Percentiles rank a stretch among this genome's conserved stretches.
Evolutionary conservation across 176 grass and related monocot species (phyloP).

Genomic region (Avena insularis): DNA sequence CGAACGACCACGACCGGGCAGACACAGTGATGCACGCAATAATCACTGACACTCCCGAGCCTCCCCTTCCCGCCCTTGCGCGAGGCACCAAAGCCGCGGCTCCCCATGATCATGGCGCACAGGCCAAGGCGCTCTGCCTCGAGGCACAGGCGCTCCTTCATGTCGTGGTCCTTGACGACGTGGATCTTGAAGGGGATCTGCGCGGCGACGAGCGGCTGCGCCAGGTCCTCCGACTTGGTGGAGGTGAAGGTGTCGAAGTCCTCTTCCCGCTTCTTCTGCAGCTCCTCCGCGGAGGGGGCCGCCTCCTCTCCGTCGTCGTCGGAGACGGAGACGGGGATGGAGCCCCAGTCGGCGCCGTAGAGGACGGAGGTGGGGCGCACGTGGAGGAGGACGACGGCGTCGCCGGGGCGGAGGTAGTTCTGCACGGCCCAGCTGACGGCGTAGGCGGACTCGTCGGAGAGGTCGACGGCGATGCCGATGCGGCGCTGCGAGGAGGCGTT

Average conservation of each 20-base stretch:
- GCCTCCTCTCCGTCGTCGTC: slow-evolving; percentile 16
- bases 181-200: slow-evolving; percentile 94
- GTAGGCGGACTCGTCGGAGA: slow-evolving; percentile 90
- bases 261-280: slow-evolving; percentile 76
- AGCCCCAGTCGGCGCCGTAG: slow-evolving; percentile 96
- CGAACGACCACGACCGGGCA: slow-evolving; percentile 92
- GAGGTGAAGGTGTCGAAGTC: slow-evolving; percentile 84
- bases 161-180: slow-evolving; percentile 95
- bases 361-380: slow-evolving; percentile 78
- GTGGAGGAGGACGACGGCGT: slow-evolving; percentile 87
- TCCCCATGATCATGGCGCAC: slow-evolving; percentile 90
- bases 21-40: slow-evolving; percentile 90
- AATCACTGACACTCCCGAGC: slow-evolving; percentile 89
- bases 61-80: slow-evolving; percentile 77
- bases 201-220: slow-evolving; percentile 76
- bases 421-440: slow-evolving; percentile 86
- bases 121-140: slow-evolving; percentile 84
- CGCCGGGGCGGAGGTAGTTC: slow-evolving; percentile 93
- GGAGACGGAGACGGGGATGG: slow-evolving; percentile 60
- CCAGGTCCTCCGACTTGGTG: slow-evolving; percentile 77
- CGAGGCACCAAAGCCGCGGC: slow-evolving; percentile 77
- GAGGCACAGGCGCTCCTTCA: slow-evolving; percentile 94
- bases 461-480: slow-evolving; percentile 93
- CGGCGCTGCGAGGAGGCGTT: slow-evolving; percentile 59
- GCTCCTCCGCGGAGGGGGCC: slow-evolving; percentile 49